Evolutionary conservation across 352 stramenopile genomes (phyloP), one percentile per base, ranked within the genome.

Genomic region (Pythium phragmitis): DNA sequence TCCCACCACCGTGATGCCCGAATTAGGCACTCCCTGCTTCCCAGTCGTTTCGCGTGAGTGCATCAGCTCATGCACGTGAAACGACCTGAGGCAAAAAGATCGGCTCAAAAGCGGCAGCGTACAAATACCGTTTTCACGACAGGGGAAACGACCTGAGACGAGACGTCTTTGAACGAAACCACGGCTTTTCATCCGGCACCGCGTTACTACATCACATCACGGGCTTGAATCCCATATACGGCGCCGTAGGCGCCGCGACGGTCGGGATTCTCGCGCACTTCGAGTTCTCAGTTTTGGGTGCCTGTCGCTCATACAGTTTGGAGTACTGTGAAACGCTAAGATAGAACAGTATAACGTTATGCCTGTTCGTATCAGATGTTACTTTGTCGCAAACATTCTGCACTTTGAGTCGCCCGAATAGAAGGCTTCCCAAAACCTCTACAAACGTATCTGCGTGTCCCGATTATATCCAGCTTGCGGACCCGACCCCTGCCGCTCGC

Each of bases 401-500:
- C 8, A 48, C 26, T 26, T 17, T 13, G 19, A 14, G 12, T 19
- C 3, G 6, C 9, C 39, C 26, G 13, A 39, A 53, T 39, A 48
- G 19, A 34, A 19, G 34, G 26, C 26, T 30, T 5, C 26, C 26
- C 26, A 30, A 7, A 33, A 65, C 58, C 58, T 65, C 23, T 65
- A 6, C 49, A 23, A 65, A 45, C 19, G 21, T 16, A 53, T 65
- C 16, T 41, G 6, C 3, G 19, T 45, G 46, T 28, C 57, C 17
- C 37, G 42, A 48, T 19, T 47, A 19, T 55, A 49, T 42, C 57
- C n/a, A 14, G 16, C 19, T 4, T 4, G 21, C 33, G 43, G 60
- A 66, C 60, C 60, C 60, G 60, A 66, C 60, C 60, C 60, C 60
- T 66, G 39, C 50, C 42, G 39, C 36, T 49, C 16, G 48, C 59